phyloP scores from a whole-genome alignment of 768 basidiomycete species.

The Xerocomus brunneocitrinus region DNA sequence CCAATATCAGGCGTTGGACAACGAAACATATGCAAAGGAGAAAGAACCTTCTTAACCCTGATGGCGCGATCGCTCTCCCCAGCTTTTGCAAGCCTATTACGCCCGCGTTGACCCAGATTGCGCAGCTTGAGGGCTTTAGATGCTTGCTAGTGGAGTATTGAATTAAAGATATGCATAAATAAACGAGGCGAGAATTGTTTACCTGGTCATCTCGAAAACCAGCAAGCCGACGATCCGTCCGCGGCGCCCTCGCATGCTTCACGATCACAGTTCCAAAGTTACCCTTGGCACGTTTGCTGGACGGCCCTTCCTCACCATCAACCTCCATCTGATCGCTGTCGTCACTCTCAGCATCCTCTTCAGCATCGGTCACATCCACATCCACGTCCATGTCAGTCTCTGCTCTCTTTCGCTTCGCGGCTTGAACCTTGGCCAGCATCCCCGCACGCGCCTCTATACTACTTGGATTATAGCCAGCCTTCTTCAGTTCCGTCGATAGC shows the following conservation, averaged over 20 bases:
- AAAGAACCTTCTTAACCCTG: constrained; percentile 72
- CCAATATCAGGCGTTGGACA: constrained; percentile 2
- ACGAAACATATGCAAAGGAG: background rate
- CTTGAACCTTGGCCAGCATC: constrained; percentile 69
- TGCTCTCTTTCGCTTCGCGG: constrained; percentile 58
- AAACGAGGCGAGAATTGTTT: background rate
- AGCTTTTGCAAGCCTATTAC: constrained; percentile 86
- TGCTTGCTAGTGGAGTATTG: constrained; percentile 54
- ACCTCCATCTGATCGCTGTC: constrained; percentile 54
- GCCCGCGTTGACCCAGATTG: constrained; percentile 80
- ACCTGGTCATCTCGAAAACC: constrained; percentile 78
- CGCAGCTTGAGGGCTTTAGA: constrained; percentile 76
- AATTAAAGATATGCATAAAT: background rate
- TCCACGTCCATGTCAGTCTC: constrained; percentile 50
- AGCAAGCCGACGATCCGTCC: constrained; percentile 67
- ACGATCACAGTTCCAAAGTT: constrained; percentile 54
- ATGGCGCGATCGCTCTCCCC: constrained; percentile 86
- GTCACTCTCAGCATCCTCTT: constrained; percentile 32
- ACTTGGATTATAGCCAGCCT: constrained; percentile 85
- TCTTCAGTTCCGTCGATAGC: constrained; percentile 76
- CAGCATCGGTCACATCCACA: constrained; percentile 55
- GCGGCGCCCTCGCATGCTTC: constrained; percentile 53
- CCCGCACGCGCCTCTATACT: constrained; percentile 85
- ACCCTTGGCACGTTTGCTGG: constrained; percentile 57
- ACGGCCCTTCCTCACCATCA: constrained; percentile 46